Evolutionary conservation across 306 rosid species (phyloP), one percentile per base, ranked within the genome.

Genomic region (Coriaria nepalensis): DNA sequence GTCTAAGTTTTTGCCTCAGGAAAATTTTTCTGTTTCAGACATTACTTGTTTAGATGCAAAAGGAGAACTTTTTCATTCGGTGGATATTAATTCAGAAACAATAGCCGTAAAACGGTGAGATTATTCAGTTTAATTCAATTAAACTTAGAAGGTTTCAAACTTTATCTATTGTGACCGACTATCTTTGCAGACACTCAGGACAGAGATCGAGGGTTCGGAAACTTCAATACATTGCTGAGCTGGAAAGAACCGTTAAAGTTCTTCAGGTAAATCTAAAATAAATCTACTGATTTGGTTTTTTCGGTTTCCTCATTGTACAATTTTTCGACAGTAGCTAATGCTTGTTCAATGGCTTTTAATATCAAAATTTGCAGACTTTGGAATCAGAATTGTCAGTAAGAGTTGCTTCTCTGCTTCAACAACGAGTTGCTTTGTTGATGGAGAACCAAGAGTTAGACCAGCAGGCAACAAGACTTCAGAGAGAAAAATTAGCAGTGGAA

Each of bases 191-290:
- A 66, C 68, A 72, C 66, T 61, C 72, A 15, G 77, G 77, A 55
- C 77, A 72, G 66, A 72, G 77, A 4, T 72, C 77, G 38, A 72
- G 77, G 69, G 70, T 72, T 45, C 77, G 77, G 34, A 72, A 72
- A 43, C 77, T 72, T 42, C 77, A 72, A 40, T 72, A 72, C 48
- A 72, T 72, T 41, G 66, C 69, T 53, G 77, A 72, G 57, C 66
- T 72, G 39, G 73, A 66, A 64, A 72, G 66, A 42, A 62, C 71
- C 12, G 77, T 72, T 35, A 45, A 72, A 52, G 66, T 43, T 61
- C 64, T 66, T 55, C 73, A 61, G 77, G 77, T 72, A 66, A 66
- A 60, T 32, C 5, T 3, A 20, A 6, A 29, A 45, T 20, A 1
- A 20, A 20, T 20, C 2, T 29, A 10, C 43, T 33, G 36, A 9